Base-by-base conservation (phyloP, 78 protist species). In the Speleostelium caveatum region DNA sequence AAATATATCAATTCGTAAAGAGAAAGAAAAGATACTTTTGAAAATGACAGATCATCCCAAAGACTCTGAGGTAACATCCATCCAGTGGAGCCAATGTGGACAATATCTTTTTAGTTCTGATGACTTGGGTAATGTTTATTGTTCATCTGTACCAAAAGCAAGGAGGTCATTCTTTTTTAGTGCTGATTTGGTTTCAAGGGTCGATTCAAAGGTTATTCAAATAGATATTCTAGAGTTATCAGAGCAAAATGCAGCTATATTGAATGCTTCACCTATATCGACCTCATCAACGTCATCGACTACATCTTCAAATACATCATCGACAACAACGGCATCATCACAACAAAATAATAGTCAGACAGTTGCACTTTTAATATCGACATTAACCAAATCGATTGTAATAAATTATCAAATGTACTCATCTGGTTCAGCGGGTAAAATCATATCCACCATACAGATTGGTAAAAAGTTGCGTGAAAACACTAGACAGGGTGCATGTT, bases 401-500 rank as follows among this genome's bases (percentile, higher is more conserved):
- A 33, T 83, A 32, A 83, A 56, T 49, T 83, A 55, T 36, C 56
- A 59, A 21, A 83, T 83, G 6, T 0, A 45, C 19, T 32, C 53
- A 0, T 21, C 60, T 1, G 39, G 71, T 0, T 21, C 32, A 4
- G 16, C 39, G 30, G 91, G 91, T n/a, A 67, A 69, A n/a, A n/a
- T 59, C 3, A 7, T 69, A 30, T 45, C 72, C 16, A 22, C 26
- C 28, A 45, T 69, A 1, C 79, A 67, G 26, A 51, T 83, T 30
- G 91, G 91, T 24, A 83, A 83, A 51, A 83, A 83, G 59, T 45
- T 41, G 68, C 39, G 91, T 33, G 91, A 83, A 8, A 83, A 83
- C 21, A 83, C 91, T 3, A 83, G 69, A 45, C 91, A 83, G 17
- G 91, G 91, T 83, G 91, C 91, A 19, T 83, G 91, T 65, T 83